Conservation (phyloP, 2,329 filamentous ascomycete genomes). For the Clonostachys byssicola region DNA sequence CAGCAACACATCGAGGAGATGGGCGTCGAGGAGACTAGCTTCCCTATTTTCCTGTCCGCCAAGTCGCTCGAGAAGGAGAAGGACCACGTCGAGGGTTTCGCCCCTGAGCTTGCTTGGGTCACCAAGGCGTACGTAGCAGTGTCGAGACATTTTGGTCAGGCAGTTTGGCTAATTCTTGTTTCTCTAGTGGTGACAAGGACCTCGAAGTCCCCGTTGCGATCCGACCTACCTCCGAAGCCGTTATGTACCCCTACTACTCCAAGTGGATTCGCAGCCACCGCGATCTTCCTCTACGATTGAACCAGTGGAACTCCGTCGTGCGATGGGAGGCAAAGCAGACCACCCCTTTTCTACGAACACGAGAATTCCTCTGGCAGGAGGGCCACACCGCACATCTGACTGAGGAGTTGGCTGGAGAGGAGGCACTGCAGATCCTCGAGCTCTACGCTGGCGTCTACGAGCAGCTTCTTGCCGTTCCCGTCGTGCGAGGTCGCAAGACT, state of each 20-base stretch:
- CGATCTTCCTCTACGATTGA: slow-evolving; percentile 88
- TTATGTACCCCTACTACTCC: slow-evolving; percentile 94
- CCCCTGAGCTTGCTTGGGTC: slow-evolving; percentile 86
- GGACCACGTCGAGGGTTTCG: slow-evolving; percentile 98
- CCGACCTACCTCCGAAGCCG: slow-evolving; percentile 66
- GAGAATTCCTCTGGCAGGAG: slow-evolving; percentile 98
- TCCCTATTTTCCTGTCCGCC: slow-evolving; percentile 90
- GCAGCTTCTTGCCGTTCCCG: slow-evolving; percentile 87
- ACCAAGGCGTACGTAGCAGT: slow-evolving; percentile 64
- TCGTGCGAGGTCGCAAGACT: slow-evolving; percentile 91
- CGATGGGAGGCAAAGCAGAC: slow-evolving; percentile 97
- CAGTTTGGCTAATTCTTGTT: slow-evolving; percentile 1
- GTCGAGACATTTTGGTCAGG: background rate
- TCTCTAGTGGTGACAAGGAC: slow-evolving; percentile 75
- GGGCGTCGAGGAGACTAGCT: slow-evolving; percentile 93
- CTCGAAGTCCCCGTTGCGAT: slow-evolving; percentile 76
- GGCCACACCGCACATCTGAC: slow-evolving; percentile 88
- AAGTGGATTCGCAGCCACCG: slow-evolving; percentile 97
- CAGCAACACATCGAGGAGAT: slow-evolving; percentile 77
- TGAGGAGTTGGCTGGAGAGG: slow-evolving; percentile 73
- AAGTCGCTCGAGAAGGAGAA: slow-evolving; percentile 88
- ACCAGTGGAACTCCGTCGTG: slow-evolving; percentile 94
- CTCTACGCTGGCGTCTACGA: slow-evolving; percentile 91
- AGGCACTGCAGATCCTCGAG: slow-evolving; percentile 91
- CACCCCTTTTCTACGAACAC: slow-evolving; percentile 80